Percentiles rank a stretch among this genome's conserved stretches.
phyloP scores from a whole-genome alignment of 371 early-diverging fungal species.

The Parasitella parasitica region DNA sequence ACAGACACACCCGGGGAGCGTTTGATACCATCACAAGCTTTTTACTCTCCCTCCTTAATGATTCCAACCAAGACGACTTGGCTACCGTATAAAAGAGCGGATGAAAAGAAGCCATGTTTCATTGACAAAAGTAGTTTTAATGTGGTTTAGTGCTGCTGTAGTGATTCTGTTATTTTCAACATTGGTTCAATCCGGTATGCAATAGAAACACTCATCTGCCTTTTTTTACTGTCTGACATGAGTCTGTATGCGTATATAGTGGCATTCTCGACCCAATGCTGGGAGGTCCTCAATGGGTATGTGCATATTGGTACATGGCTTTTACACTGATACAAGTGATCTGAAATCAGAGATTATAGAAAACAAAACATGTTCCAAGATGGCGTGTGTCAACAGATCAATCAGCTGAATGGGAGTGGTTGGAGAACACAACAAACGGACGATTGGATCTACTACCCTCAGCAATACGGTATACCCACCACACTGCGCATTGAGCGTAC shows the following conservation, averaged over 20 bases:
- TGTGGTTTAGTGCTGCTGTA: neutral
- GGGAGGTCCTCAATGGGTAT: slow-evolving; percentile 28
- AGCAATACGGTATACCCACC: slow-evolving; percentile 31
- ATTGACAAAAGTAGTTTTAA: neutral
- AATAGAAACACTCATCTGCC: neutral
- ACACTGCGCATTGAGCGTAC: too few species aligned
- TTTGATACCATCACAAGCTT: neutral
- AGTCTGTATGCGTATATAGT: neutral
- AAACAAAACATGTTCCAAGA: slow-evolving; percentile 43
- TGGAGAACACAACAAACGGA: slow-evolving; percentile 36
- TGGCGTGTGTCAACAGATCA: slow-evolving; percentile 29
- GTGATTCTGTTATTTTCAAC: neutral
- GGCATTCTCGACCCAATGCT: slow-evolving; percentile 27
- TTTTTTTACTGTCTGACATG: neutral
- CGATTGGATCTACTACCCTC: slow-evolving; percentile 50
- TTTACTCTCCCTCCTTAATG: neutral
- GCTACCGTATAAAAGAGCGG: neutral
- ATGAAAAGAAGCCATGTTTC: neutral
- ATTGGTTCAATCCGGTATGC: neutral
- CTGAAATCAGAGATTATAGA: slow-evolving; percentile 6
- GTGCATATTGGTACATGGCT: neutral
- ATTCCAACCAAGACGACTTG: neutral
- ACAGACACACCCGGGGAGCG: neutral
- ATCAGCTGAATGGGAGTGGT: slow-evolving; percentile 18
- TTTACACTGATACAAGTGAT: neutral